Evolutionary conservation across 441 rosid genomes (phyloP).

Genomic region (Pelargonium cotyledonis): DNA sequence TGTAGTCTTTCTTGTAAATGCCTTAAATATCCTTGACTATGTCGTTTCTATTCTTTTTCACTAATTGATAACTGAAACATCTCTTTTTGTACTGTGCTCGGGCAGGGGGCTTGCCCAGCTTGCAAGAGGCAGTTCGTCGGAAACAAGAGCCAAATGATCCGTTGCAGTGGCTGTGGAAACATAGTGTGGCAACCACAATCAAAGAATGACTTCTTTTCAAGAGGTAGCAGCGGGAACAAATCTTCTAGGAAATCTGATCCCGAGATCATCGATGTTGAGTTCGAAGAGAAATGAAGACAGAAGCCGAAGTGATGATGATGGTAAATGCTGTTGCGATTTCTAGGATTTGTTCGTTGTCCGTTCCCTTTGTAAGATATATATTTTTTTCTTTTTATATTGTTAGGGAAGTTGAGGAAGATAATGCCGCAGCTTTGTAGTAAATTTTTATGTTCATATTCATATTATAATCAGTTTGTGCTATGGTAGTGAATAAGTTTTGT

Average conservation of each 20-base stretch:
- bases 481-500: no score
- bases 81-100: not conserved
- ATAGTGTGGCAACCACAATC: slow-evolving; percentile 71
- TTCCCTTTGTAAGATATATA: no score
- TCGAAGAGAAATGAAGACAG: slow-evolving; percentile 65
- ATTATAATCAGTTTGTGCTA: no score
- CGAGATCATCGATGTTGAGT: slow-evolving; percentile 74
- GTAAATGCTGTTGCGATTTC: not conserved
- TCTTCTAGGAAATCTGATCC: slow-evolving; percentile 45
- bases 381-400: no score
- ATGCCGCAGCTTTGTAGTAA: no score
- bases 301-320: not conserved
- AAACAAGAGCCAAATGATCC: slow-evolving; percentile 66
- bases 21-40: no score
- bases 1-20: no score
- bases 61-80: no score
- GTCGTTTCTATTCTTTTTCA: no score
- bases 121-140: slow-evolving; percentile 84
- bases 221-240: slow-evolving; percentile 38
- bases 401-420: no score
- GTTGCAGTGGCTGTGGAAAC: slow-evolving; percentile 74
- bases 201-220: slow-evolving; percentile 55
- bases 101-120: slow-evolving; percentile 84
- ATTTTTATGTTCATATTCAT: no score
- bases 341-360: not conserved